Conservation (phyloP, 2,329 filamentous ascomycete species). For the Ophiostoma ulmi region DNA sequence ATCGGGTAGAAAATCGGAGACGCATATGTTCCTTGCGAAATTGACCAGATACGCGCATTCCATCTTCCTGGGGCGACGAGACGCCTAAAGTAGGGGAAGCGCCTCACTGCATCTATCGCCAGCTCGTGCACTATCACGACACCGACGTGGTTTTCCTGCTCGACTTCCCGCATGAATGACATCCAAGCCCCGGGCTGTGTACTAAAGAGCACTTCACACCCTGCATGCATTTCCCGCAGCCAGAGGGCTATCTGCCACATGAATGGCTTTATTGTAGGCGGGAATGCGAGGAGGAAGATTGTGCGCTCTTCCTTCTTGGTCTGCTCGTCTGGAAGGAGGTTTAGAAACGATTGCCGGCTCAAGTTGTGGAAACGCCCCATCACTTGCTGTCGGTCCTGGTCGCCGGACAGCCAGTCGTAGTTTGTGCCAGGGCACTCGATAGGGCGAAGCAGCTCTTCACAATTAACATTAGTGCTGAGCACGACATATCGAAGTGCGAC, state of each 20-base stretch:
- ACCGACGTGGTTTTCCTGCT: conserved; percentile 29
- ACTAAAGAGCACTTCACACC: conserved; percentile 42
- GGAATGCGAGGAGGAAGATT: conserved; percentile 47
- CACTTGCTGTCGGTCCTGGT: conserved; percentile 25
- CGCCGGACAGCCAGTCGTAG: neutral
- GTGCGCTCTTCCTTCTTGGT: neutral
- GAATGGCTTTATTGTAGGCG: conserved; percentile 35
- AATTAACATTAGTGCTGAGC: conserved; percentile 34
- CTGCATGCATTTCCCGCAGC: conserved; percentile 39
- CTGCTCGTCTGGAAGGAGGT: conserved; percentile 6
- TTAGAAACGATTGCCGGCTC: conserved; percentile 33
- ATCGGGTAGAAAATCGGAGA: conserved; percentile 34
- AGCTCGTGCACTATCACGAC: conserved; percentile 45
- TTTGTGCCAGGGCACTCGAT: neutral
- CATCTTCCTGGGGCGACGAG: conserved; percentile 30
- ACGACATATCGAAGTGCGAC: conserved; percentile 37
- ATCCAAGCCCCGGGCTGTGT: conserved; percentile 44
- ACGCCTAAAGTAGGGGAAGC: conserved; percentile 37
- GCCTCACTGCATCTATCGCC: conserved; percentile 36
- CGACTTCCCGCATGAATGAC: conserved; percentile 36
- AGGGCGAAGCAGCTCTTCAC: conserved; percentile 25
- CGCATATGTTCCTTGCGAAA: conserved; percentile 35
- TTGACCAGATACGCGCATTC: conserved; percentile 37
- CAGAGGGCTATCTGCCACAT: conserved; percentile 41
- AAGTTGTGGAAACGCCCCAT: conserved; percentile 31